Conservation (phyloP, 257 asterid species). For the Plantago elongata region DNA sequence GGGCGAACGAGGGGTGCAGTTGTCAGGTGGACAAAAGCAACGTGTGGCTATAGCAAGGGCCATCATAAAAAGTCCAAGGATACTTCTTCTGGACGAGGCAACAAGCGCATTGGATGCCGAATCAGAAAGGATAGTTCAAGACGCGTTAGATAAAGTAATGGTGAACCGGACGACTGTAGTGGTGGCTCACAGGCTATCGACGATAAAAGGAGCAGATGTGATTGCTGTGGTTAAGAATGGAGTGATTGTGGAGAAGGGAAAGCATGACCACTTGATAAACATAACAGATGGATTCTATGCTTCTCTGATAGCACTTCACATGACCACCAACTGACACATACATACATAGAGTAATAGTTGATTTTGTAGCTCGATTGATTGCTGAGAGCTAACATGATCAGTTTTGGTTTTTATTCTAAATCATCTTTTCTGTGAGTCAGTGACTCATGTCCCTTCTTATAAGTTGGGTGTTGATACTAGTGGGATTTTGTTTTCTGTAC, state of each 20-base stretch:
- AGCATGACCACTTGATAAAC: conserved; percentile 56
- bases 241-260: conserved; percentile 73
- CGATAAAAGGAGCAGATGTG: conserved; percentile 66
- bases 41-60: conserved; percentile 92
- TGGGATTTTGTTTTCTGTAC: no score
- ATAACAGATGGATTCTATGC: conserved; percentile 66
- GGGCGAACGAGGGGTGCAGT: conserved; percentile 75
- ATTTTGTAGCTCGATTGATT: no score
- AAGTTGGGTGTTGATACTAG: no score
- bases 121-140: conserved; percentile 79
- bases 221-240: conserved; percentile 87
- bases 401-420: no score
- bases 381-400: no score
- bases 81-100: conserved; percentile 75
- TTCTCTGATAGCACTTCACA: conserved; percentile 67
- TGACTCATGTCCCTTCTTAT: no score
- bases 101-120: conserved; percentile 84
- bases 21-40: conserved; percentile 91
- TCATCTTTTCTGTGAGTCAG: no score
- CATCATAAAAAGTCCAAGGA: conserved; percentile 63
- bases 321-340: conserved; percentile 2
- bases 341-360: no score
- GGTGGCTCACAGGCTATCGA: conserved; percentile 83
- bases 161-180: conserved; percentile 69
- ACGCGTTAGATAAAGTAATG: conserved; percentile 71